Conservation (phyloP, 2,329 filamentous ascomycete species). For the Mycosphaerella arachidis region DNA sequence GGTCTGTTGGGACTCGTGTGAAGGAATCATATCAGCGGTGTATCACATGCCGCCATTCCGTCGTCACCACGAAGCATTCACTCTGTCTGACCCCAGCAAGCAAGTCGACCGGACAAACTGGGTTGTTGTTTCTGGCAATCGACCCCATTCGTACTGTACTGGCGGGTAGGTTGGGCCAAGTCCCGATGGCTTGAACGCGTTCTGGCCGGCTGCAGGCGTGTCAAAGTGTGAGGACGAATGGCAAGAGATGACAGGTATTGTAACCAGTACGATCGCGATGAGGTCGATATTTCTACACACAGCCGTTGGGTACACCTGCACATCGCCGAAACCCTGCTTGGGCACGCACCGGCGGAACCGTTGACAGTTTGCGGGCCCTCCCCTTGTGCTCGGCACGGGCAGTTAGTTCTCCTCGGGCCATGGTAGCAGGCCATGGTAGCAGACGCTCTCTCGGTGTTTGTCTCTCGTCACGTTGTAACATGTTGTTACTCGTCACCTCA, state of each 20-base stretch:
- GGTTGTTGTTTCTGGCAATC: neutral
- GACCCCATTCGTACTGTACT: neutral
- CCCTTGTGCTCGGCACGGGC: no score
- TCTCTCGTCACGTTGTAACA: no score
- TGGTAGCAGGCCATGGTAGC: no score
- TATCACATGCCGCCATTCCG: neutral
- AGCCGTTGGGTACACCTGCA: conserved; percentile 4
- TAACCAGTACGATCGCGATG: neutral
- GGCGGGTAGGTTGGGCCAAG: neutral
- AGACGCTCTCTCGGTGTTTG: no score
- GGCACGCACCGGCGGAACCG: neutral
- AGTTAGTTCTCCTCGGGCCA: no score
- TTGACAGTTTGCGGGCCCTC: neutral
- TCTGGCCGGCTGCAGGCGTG: neutral
- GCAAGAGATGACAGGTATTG: neutral
- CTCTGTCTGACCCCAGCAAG: neutral
- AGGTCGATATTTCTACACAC: neutral
- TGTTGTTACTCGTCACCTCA: no score
- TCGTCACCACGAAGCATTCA: neutral
- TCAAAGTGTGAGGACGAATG: conserved; percentile 3
- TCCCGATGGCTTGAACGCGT: neutral
- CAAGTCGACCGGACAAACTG: neutral
- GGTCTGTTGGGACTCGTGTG: neutral
- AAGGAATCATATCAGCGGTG: neutral
- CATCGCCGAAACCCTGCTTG: neutral